Conservation (phyloP, 1,284 basidiomycete genomes). For the Cutaneotrichosporon cavernicola region DNA sequence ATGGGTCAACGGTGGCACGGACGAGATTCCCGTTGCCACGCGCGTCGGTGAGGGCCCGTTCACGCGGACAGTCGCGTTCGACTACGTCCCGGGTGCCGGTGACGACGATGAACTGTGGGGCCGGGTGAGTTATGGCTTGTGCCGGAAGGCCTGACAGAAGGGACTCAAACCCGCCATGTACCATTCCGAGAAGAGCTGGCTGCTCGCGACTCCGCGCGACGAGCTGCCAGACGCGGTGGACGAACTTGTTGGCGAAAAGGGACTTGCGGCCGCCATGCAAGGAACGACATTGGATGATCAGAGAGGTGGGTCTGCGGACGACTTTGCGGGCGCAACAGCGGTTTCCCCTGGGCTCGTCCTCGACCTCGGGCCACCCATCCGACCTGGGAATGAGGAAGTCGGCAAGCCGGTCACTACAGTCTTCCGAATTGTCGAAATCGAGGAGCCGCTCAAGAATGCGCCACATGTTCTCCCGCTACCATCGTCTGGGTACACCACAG, state of each 20-base stretch:
- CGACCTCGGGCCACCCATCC: constrained; percentile 31
- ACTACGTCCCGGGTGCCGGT: constrained; percentile 53
- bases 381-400: constrained; percentile 7
- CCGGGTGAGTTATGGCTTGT: constrained; percentile 31
- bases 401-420: neutral
- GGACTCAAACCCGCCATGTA: constrained; percentile 46
- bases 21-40: constrained; percentile 40
- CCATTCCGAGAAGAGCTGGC: constrained; percentile 33
- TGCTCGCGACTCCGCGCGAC: constrained; percentile 39
- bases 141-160: constrained; percentile 23
- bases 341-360: constrained; percentile 29
- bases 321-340: neutral
- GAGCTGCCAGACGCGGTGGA: constrained; percentile 41
- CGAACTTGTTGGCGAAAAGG: constrained; percentile 25
- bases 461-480: constrained; percentile 13
- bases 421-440: constrained; percentile 31
- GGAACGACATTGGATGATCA: neutral
- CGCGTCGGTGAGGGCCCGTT: constrained; percentile 26
- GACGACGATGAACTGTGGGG: constrained; percentile 55
- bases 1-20: constrained; percentile 38
- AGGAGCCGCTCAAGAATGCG: constrained; percentile 28
- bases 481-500: neutral
- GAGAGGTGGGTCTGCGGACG: neutral
- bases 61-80: constrained; percentile 45
- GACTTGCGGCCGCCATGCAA: neutral